Conservation (phyloP, 371 early-diverging fungal species). For the Mortierella sp. region DNA sequence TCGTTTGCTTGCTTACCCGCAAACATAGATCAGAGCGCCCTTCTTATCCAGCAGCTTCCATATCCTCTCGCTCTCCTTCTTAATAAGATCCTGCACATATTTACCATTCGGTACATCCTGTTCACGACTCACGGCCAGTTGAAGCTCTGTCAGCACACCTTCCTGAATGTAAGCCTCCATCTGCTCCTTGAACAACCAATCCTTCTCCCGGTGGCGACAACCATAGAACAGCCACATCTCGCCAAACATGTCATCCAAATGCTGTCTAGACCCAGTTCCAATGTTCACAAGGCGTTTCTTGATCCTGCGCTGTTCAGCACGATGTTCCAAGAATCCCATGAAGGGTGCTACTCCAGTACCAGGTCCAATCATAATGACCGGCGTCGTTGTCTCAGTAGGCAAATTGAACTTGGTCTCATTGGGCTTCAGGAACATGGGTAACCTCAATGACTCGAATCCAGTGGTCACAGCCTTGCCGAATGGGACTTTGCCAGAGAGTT, state of each 20-base stretch:
- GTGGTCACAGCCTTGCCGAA: slow-evolving; percentile 23
- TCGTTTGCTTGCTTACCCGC: slow-evolving; percentile 66
- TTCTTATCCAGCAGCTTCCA: slow-evolving; percentile 68
- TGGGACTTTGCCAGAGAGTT: slow-evolving; percentile 58
- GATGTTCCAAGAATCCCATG: slow-evolving; percentile 92
- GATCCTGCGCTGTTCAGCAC: slow-evolving; percentile 67
- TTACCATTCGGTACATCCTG: slow-evolving; percentile 55
- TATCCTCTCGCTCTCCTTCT: slow-evolving; percentile 59
- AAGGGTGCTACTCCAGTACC: slow-evolving; percentile 99
- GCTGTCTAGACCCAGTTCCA: slow-evolving; percentile 30
- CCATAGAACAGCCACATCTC: slow-evolving; percentile 92
- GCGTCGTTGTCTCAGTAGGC: slow-evolving; percentile 78
- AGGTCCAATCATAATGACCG: slow-evolving; percentile 97
- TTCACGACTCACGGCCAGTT: slow-evolving; percentile 72
- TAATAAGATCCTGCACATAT: slow-evolving; percentile 90
- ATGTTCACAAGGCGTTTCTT: slow-evolving; percentile 51
- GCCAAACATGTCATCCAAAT: slow-evolving; percentile 63
- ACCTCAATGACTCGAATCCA: slow-evolving; percentile 13
- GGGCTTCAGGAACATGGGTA: slow-evolving; percentile 31
- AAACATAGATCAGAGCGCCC: slow-evolving; percentile 82
- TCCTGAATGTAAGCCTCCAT: slow-evolving; percentile 63
- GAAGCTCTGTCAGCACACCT: slow-evolving; percentile 66
- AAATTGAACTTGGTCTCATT: slow-evolving; percentile 77
- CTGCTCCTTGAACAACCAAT: slow-evolving; percentile 91
- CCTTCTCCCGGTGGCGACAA: slow-evolving; percentile 82